These are phyloP conservation scores for Metschnikowia matae DNA, from an alignment of 805 yeast species.

Conservation along the genomic window DNA sequence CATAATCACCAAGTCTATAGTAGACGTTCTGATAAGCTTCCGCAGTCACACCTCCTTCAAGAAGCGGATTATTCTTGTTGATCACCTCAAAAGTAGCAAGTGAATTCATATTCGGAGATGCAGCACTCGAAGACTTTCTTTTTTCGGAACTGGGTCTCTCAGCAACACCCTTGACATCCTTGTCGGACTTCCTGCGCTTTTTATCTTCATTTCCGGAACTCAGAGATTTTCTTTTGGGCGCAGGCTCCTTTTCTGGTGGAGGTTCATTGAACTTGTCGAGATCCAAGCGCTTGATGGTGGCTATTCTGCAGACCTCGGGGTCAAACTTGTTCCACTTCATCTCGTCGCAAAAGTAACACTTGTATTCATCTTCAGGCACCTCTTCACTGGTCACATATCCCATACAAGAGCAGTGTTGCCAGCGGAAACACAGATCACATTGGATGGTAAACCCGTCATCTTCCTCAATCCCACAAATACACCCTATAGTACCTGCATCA, in stretches of 20 bases:
- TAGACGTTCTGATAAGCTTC: constrained; percentile 53
- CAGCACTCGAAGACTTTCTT: constrained; percentile 11
- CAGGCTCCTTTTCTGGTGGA: constrained; percentile 13
- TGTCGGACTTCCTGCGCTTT: constrained; percentile 25
- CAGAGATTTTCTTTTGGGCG: constrained; percentile 18
- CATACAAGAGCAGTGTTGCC: constrained; percentile 96
- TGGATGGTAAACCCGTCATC: constrained; percentile 95
- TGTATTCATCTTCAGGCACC: constrained; percentile 73
- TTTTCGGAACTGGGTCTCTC: constrained; percentile 11
- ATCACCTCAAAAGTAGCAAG: constrained; percentile 6
- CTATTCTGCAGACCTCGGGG: constrained; percentile 28
- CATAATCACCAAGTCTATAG: constrained; percentile 42
- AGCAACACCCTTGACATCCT: constrained; percentile 6
- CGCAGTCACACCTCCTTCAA: constrained; percentile 38
- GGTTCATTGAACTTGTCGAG: constrained; percentile 22
- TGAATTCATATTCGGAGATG: constrained; percentile 7
- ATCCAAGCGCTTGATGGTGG: constrained; percentile 31
- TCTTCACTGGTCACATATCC: constrained; percentile 65
- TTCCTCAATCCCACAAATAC: constrained; percentile 81
- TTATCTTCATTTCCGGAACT: constrained; percentile 29
- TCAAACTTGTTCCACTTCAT: constrained; percentile 42
- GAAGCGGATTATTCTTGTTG: constrained; percentile 43
- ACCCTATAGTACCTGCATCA: constrained; percentile 82
- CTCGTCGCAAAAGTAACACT: constrained; percentile 71
- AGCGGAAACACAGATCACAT: constrained; percentile 85